Percentiles rank a stretch among this genome's conserved stretches.
These are phyloP conservation scores for Aspergillus intermedius DNA, from an alignment of 2,329 filamentous ascomycete genomes.

Conservation along the genomic window DNA sequence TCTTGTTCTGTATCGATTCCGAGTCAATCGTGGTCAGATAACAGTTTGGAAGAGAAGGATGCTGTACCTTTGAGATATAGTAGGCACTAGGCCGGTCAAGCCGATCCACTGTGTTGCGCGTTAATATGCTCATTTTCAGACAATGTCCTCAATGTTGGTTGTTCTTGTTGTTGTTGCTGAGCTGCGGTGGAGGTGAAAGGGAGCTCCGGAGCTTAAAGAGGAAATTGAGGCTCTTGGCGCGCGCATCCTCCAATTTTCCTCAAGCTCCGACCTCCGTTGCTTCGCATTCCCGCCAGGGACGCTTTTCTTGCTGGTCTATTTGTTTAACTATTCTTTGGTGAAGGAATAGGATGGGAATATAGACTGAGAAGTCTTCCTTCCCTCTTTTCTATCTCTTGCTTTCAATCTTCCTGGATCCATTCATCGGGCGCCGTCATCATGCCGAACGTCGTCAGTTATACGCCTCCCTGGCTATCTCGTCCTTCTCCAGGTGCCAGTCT, in stretches of 20 bases:
- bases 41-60: slow-evolving; percentile 24
- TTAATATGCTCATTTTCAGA: background rate
- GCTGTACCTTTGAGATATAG: slow-evolving; percentile 66
- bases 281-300: background rate
- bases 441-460: slow-evolving; percentile 80
- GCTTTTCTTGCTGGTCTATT: background rate
- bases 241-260: background rate
- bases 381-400: background rate
- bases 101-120: slow-evolving; percentile 70
- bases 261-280: background rate
- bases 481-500: slow-evolving; percentile 71
- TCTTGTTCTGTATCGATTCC: slow-evolving; percentile 56
- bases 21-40: slow-evolving; percentile 6
- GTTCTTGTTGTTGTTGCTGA: background rate
- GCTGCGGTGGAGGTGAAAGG: background rate
- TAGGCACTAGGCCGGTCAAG: slow-evolving; percentile 94
- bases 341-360: background rate
- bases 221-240: background rate
- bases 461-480: slow-evolving; percentile 77
- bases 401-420: background rate
- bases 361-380: background rate
- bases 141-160: background rate
- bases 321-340: background rate
- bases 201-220: background rate
- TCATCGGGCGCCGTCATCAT: slow-evolving; percentile 45